Evolutionary conservation across 345 rosid species (phyloP).

Genomic region (Crucihimalaya himalaica): DNA sequence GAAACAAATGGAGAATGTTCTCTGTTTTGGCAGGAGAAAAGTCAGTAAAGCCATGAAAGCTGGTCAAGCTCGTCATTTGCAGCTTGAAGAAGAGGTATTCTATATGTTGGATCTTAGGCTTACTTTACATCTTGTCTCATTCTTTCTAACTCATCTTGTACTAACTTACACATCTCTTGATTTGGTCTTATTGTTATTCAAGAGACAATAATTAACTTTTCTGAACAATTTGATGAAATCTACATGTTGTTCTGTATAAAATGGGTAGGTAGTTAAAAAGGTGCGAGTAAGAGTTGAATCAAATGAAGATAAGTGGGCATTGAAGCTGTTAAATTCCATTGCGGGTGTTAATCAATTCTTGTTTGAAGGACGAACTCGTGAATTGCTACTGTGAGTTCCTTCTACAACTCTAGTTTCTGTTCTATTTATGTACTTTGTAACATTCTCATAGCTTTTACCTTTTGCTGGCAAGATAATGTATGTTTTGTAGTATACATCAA

Average conservation of each 20-base stretch:
- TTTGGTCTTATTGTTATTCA: not conserved
- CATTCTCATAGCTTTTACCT: not conserved
- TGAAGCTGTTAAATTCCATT: slow-evolving; percentile 65
- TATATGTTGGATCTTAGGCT: not conserved
- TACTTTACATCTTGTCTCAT: not conserved
- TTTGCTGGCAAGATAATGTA: not conserved
- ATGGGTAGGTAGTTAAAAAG: slow-evolving; percentile 53
- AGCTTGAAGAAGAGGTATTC: slow-evolving; percentile 74
- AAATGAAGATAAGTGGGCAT: slow-evolving; percentile 73
- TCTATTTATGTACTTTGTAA: not conserved
- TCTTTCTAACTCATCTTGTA: not conserved
- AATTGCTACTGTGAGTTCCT: slow-evolving; percentile 71
- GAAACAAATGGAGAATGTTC: slow-evolving; percentile 69
- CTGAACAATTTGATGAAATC: not conserved
- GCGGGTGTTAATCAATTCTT: slow-evolving; percentile 64
- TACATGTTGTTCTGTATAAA: not conserved
- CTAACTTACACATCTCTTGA: not conserved
- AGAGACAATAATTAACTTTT: not conserved
- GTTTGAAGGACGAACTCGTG: slow-evolving; percentile 77
- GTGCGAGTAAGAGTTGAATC: slow-evolving; percentile 53
- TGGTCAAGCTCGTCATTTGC: slow-evolving; percentile 69
- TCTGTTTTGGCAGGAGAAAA: slow-evolving; percentile 47
- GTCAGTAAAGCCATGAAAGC: slow-evolving; percentile 67
- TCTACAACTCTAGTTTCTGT: not conserved
- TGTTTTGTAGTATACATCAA: not conserved